These are phyloP conservation scores for Penicillium sp. DNA, from an alignment of 2,329 filamentous ascomycete species.

Conservation along the genomic window DNA sequence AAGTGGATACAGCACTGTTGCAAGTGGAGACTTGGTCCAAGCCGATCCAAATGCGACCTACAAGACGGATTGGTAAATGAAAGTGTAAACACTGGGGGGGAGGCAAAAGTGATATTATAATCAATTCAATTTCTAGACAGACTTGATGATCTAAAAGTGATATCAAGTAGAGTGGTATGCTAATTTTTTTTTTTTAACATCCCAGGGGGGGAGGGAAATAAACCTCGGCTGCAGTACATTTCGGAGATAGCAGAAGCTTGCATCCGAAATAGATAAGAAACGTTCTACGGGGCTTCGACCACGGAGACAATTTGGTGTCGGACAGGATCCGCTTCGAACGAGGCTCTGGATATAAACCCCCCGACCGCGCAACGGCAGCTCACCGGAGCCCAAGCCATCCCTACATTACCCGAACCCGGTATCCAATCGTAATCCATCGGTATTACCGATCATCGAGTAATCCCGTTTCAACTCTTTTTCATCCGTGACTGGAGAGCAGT, in stretches of 20 bases:
- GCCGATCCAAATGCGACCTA: constrained; percentile 1
- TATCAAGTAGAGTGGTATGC: neutral
- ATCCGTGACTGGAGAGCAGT: neutral
- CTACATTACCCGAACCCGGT: constrained; percentile 24
- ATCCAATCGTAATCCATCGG: neutral
- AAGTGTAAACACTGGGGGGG: constrained; percentile 2
- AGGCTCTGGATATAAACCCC: neutral
- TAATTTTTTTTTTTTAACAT: neutral
- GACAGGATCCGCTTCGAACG: constrained; percentile 4
- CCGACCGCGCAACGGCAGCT: constrained; percentile 4
- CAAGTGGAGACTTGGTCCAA: constrained; percentile 9
- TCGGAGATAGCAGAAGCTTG: neutral
- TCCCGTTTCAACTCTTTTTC: neutral
- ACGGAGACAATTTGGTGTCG: neutral
- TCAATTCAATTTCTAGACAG: neutral
- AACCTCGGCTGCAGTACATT: neutral
- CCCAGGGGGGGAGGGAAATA: neutral
- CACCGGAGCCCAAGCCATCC: constrained; percentile 17
- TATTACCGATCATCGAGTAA: constrained; percentile 1
- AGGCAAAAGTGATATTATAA: neutral
- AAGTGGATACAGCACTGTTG: constrained; percentile 9
- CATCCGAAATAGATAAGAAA: neutral
- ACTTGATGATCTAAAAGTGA: neutral
- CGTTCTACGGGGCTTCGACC: constrained; percentile 11
- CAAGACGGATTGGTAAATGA: neutral